Conservation (phyloP, 1,284 basidiomycete genomes). For the Ceratobasidium sp. region DNA sequence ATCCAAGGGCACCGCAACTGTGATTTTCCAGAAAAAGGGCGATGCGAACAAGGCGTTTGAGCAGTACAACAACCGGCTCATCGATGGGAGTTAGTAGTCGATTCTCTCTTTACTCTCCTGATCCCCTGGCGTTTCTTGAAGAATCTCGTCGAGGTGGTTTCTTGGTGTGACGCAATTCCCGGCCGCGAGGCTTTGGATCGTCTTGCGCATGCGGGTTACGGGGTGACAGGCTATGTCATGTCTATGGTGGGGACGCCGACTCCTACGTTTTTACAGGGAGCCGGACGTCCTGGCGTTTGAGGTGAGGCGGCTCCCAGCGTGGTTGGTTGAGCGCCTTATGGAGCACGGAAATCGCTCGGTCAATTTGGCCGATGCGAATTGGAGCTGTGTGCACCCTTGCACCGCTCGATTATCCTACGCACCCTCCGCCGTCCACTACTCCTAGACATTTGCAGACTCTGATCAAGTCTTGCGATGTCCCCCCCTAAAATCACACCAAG, state of each 20-base stretch:
- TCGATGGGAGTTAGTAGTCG: constrained; percentile 97
- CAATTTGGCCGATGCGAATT: background rate
- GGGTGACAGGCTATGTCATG: background rate
- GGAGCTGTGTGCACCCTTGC: background rate
- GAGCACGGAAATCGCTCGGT: background rate
- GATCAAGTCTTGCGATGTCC: background rate
- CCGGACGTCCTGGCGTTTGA: constrained; percentile 6
- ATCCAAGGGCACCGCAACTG: constrained; percentile 88
- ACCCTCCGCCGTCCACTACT: background rate
- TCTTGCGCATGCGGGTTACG: constrained; percentile 11
- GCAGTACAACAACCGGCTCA: constrained; percentile 97
- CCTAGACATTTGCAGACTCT: background rate
- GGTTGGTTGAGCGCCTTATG: constrained; percentile 17
- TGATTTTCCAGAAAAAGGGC: constrained; percentile 86
- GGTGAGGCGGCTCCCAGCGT: constrained; percentile 17
- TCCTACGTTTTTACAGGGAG: background rate
- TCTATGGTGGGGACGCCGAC: constrained; percentile 10
- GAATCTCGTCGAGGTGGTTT: constrained; percentile 5
- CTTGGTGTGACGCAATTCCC: background rate
- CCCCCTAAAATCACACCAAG: background rate
- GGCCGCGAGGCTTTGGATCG: background rate
- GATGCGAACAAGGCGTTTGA: constrained; percentile 92
- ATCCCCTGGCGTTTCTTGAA: constrained; percentile 12
- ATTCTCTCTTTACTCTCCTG: constrained; percentile 4
- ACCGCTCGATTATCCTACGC: background rate